A percentile compares a stretch with the other conserved stretches of the same genome.
Conservation (phyloP, 306 rosid genomes). For the Myrica gale region DNA sequence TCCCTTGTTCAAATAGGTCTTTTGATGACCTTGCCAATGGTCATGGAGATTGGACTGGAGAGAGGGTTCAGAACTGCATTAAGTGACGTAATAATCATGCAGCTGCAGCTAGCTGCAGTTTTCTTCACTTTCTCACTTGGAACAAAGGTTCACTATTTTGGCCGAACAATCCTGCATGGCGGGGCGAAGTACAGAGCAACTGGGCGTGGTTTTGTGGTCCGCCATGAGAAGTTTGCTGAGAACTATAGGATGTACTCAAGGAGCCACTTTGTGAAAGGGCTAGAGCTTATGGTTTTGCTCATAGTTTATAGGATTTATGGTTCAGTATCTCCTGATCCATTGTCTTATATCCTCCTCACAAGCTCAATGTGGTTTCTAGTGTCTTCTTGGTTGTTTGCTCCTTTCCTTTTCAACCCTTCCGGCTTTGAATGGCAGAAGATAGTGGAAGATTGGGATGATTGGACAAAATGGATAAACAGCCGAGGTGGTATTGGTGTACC, state of each 20-base stretch:
- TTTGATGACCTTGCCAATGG: slow-evolving; percentile 85
- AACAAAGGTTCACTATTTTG: slow-evolving; percentile 82
- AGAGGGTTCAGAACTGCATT: slow-evolving; percentile 91
- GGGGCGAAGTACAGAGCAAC: slow-evolving; percentile 98
- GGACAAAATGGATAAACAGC: slow-evolving; percentile 86
- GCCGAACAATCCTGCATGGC: slow-evolving; percentile 90
- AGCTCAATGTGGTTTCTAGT: slow-evolving; percentile 94
- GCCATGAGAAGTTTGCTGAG: slow-evolving; percentile 91
- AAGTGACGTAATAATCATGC: slow-evolving; percentile 80
- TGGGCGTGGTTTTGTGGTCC: slow-evolving; percentile 97
- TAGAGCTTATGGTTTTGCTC: slow-evolving; percentile 76
- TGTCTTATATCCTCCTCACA: slow-evolving; percentile 48
- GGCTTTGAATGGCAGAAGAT: slow-evolving; percentile 99
- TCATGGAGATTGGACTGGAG: slow-evolving; percentile 97
- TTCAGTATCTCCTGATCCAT: slow-evolving; percentile 42
- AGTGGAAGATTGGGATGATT: slow-evolving; percentile 98
- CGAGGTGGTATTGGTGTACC: slow-evolving; percentile 96
- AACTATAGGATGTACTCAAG: slow-evolving; percentile 94
- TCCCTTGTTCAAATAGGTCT: slow-evolving; percentile 85
- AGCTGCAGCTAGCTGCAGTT: slow-evolving; percentile 90
- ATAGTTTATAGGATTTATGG: slow-evolving; percentile 69
- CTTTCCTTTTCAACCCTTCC: slow-evolving; percentile 93
- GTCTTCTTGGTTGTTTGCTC: slow-evolving; percentile 74
- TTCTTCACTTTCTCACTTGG: slow-evolving; percentile 96
- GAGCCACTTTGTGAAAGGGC: slow-evolving; percentile 90